Evolutionary conservation across 176 grass and related monocot genomes (phyloP), one percentile per base, ranked within the genome.

Genomic region (Phyllostachys edulis): DNA sequence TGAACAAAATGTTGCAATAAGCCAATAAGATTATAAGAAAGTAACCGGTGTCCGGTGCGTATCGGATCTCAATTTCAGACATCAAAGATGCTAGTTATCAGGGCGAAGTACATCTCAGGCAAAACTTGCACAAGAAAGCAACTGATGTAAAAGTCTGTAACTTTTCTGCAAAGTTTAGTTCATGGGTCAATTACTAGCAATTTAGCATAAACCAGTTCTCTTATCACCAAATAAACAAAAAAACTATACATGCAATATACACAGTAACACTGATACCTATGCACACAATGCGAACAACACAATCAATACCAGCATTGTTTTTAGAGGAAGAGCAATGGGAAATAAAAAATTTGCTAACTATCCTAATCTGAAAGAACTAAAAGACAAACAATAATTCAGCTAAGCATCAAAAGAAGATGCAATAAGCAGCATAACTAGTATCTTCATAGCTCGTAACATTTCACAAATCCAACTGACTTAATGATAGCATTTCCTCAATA

Each of bases 391-490:
- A 37, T 54, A 63, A 44, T 45, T 32, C 14, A 65, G 8, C 9
- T 65, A 71, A 50, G 57, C 18, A 21, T 71, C 1, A 39, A 89
- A 73, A 29, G 21, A 49, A 38, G 20, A 18, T 82, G 62, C 66
- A 71, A 56, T 47, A 78, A 65, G 45, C 65, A 80, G 12, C 16
- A 67, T 14, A 47, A 47, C 29, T 46, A 64, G 16, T 65, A 5
- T 56, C 20, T 88, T 79, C 80, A 63, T 26, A 69, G 24, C 52
- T 59, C 46, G 46, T 36, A 77, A 51, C 32, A 69, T 62, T 79
- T 37, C 66, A 78, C 4, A 51, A 75, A 67, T 73, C 8, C 13
- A 41, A 77, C 16, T 24, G 4, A 66, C 15, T 4, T 49, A 59
- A 5, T 47, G 49, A 55, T 59, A 73, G 3, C 37, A 81, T 77